phyloP scores from a whole-genome alignment of 345 rosid genomes.

The Dipteronia dyeriana region DNA sequence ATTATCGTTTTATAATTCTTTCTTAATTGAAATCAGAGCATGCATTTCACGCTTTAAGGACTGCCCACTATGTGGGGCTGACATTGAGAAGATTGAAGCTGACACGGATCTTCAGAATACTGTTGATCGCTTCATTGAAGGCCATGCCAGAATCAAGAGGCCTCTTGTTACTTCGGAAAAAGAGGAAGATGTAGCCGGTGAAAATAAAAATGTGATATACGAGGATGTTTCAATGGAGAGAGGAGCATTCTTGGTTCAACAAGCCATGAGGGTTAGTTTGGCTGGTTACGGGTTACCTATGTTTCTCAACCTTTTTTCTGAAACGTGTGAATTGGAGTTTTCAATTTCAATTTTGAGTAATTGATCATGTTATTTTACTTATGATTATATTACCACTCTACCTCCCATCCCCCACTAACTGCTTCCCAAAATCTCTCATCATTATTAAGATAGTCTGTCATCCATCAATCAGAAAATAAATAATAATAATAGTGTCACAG shows the following conservation, averaged over 20 bases:
- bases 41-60: conserved; percentile 82
- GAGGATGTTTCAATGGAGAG: conserved; percentile 96
- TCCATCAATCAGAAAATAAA: not conserved
- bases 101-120: conserved; percentile 69
- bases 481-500: not conserved
- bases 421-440: not conserved
- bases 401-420: not conserved
- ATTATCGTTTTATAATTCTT: not conserved
- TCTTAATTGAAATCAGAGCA: conserved; percentile 39
- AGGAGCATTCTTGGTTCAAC: conserved; percentile 96
- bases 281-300: conserved; percentile 5
- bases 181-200: conserved; percentile 47
- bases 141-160: conserved; percentile 96
- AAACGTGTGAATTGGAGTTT: not conserved
- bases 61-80: conserved; percentile 97
- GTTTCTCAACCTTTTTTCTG: not conserved
- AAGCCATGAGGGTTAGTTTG: conserved; percentile 90
- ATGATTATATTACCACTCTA: not conserved
- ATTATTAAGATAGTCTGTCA: not conserved
- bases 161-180: conserved; percentile 46
- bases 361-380: not conserved
- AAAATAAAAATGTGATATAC: conserved; percentile 63
- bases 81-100: conserved; percentile 74
- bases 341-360: not conserved
- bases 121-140: conserved; percentile 90